Evolutionary conservation across 2,329 filamentous ascomycete species (phyloP).

Genomic region (Sclerotinia spermophila): DNA sequence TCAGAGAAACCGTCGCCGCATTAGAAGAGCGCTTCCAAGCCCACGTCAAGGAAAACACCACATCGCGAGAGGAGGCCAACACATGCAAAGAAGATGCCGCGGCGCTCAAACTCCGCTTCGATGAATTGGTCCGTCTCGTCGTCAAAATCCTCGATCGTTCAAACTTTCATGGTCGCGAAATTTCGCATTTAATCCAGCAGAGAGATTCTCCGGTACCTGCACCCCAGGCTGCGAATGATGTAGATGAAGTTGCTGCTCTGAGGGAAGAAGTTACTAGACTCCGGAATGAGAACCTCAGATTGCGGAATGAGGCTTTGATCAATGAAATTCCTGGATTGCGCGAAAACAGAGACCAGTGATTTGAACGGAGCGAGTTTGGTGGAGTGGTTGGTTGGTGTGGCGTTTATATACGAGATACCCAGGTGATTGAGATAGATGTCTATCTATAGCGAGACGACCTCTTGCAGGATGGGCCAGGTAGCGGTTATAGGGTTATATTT

Average conservation of each 20-base stretch:
- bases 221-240: background rate
- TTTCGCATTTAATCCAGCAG: background rate
- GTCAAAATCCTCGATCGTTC: background rate
- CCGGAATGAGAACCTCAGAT: background rate
- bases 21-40: rapidly evolving
- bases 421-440: background rate
- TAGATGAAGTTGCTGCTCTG: background rate
- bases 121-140: background rate
- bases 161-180: rapidly evolving
- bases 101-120: background rate
- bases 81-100: background rate
- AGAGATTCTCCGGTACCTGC: rapidly evolving
- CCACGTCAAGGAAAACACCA: too few species aligned
- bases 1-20: background rate
- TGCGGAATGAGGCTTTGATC: background rate
- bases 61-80: background rate
- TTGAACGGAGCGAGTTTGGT: too few species aligned
- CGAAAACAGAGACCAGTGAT: rapidly evolving
- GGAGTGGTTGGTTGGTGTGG: background rate
- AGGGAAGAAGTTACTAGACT: background rate
- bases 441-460: background rate
- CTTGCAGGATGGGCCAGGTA: background rate
- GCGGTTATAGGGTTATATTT: background rate
- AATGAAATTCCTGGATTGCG: background rate
- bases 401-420: background rate